These are phyloP conservation scores for Stenogyne calaminthoides DNA, from an alignment of 305 asterid species.

Conservation along the genomic window DNA sequence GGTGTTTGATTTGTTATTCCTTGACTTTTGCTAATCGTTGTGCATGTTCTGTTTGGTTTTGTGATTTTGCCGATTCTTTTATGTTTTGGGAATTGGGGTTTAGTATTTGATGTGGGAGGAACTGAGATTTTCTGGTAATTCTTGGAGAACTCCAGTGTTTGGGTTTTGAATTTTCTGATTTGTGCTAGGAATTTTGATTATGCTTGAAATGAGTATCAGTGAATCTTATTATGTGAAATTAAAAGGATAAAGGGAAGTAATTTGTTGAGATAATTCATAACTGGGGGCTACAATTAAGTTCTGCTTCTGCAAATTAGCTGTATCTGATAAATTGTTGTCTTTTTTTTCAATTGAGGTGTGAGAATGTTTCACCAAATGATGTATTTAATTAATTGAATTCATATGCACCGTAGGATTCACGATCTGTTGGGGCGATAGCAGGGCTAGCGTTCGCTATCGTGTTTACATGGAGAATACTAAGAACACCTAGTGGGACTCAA, in stretches of 20 bases:
- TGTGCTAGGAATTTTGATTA: neutral
- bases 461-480: constrained; percentile 80
- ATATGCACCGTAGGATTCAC: constrained; percentile 59
- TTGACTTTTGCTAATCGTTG: constrained; percentile 17
- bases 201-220: neutral
- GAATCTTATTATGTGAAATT: neutral
- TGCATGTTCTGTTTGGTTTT: constrained; percentile 16
- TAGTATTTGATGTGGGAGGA: constrained; percentile 16
- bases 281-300: neutral
- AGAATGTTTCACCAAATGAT: constrained; percentile 8
- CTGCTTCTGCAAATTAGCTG: neutral
- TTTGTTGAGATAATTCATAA: neutral
- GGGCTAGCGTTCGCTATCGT: constrained; percentile 85
- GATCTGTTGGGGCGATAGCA: constrained; percentile 81
- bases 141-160: neutral
- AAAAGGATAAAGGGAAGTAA: neutral
- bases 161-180: constrained; percentile 20
- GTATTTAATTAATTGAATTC: neutral
- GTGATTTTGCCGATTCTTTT: neutral
- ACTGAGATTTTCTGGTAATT: neutral
- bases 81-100: neutral
- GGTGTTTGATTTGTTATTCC: neutral
- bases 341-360: neutral
- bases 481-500: constrained; percentile 66
- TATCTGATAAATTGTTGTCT: neutral